Conservation (phyloP, 2,329 filamentous ascomycete genomes). For the Elsinoe fawcettii region DNA sequence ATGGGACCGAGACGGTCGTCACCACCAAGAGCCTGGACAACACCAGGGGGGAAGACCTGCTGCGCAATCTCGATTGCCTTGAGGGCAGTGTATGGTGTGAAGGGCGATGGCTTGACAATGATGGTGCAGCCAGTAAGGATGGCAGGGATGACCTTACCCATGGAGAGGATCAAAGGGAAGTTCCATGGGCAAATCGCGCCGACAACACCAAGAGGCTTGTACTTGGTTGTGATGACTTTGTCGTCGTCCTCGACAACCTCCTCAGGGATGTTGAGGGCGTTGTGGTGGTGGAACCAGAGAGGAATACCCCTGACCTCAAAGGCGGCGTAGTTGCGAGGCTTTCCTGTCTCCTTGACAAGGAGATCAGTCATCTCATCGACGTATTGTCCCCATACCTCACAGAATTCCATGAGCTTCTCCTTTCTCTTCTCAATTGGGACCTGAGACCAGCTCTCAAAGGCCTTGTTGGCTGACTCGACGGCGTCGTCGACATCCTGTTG, state of each 20-base stretch:
- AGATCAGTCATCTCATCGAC: slow-evolving; percentile 30
- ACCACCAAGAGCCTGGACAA: slow-evolving; percentile 55
- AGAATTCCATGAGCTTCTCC: slow-evolving; percentile 29
- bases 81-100: slow-evolving; percentile 50
- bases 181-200: slow-evolving; percentile 43
- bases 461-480: slow-evolving; percentile 30
- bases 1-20: slow-evolving; percentile 53
- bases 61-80: slow-evolving; percentile 55
- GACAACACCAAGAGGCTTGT: slow-evolving; percentile 42
- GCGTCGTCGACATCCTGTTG: slow-evolving; percentile 35
- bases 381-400: slow-evolving; percentile 28
- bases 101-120: slow-evolving; percentile 38
- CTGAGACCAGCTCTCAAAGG: slow-evolving; percentile 30
- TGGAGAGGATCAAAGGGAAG: slow-evolving; percentile 46
- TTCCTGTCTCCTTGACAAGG: slow-evolving; percentile 32
- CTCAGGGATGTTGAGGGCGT: slow-evolving; percentile 30
- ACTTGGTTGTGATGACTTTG: slow-evolving; percentile 40
- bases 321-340: slow-evolving; percentile 36
- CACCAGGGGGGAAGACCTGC: slow-evolving; percentile 52
- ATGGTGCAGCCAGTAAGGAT: slow-evolving; percentile 43
- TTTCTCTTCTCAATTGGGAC: slow-evolving; percentile 31
- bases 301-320: slow-evolving; percentile 33
- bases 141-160: slow-evolving; percentile 50
- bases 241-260: slow-evolving; percentile 40
- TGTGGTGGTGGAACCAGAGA: slow-evolving; percentile 34